Base-by-base conservation (phyloP, 1,284 basidiomycete genomes). In the Cystobasidiaceae sp. region DNA sequence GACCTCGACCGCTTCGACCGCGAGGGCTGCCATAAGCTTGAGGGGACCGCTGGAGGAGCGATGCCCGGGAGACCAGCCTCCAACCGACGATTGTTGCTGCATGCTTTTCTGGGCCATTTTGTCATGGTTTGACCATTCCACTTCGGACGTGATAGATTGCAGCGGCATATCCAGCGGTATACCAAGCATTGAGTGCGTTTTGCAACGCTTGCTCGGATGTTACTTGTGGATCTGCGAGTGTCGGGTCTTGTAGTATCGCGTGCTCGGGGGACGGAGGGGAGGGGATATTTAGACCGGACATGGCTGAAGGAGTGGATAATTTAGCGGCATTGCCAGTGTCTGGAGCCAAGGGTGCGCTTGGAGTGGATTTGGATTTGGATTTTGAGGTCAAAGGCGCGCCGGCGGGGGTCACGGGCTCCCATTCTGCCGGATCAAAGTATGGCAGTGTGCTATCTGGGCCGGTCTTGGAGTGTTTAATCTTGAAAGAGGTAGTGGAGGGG, bases 131-230 rank as follows among this genome's bases (percentile, higher is more conserved):
- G 0, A 62, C 50, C 23, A 43, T 25, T 13, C 60, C 60, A 39
- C 49, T 52, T 21, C 60, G 48, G 7, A 62, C 60, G 45, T 62
- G 60, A 54, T 43, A 52, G 37, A 62, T 21, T 41, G 60, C 60
- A 32, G 60, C 48, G 46, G 60, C 60, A 27, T 62, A 62, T n/a
- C 60, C 60, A 19, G 60, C 60, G 15, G 60, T 50, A 28, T 62
- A 62, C 60, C 60, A 62, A 52, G 48, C 60, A n/a, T 62, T 21
- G 4, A 62, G 41, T 4, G 60, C 60, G 9, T 43, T 27, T 21
- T 62, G 48, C 23, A 62, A 11, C 23, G 60, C 60, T 5, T 62
- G 25, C 21, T 62, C 37, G 25, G 46, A 27, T 7, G 60, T 32
- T n/a, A n/a, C n/a, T 30, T 32, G 60, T 43, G 21, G 23, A 11